Percentiles rank a stretch among this genome's conserved stretches.
Conservation (phyloP, 495 filamentous ascomycete genomes). For the Penicillium longicatenatum region DNA sequence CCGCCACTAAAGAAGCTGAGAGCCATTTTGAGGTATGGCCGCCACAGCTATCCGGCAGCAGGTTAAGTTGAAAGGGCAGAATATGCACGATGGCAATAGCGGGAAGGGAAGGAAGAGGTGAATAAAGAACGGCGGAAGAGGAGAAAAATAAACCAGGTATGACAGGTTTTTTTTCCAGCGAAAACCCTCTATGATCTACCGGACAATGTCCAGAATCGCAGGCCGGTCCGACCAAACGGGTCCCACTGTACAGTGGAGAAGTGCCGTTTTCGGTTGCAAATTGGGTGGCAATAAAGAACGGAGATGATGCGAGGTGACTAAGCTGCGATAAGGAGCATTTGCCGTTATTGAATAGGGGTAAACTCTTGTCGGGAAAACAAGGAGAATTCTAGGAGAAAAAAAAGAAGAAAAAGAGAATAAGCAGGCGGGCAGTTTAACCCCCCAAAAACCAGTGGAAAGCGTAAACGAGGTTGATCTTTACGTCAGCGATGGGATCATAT, state of each 20-base stretch:
- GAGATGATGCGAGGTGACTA: neutral
- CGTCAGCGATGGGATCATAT: constrained; percentile 23
- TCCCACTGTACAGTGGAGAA: constrained; percentile 28
- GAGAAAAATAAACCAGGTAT: constrained; percentile 20
- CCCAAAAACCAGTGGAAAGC: neutral
- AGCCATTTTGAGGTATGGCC: constrained; percentile 41
- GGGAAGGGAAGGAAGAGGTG: constrained; percentile 1
- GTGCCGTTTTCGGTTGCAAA: constrained; percentile 28
- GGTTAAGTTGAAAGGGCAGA: constrained; percentile 8
- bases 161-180: constrained; percentile 21
- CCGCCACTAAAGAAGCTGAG: constrained; percentile 53
- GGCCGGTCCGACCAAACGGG: constrained; percentile 33
- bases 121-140: constrained; percentile 3
- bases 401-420: neutral
- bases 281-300: constrained; percentile 4
- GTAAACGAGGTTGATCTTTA: constrained; percentile 8
- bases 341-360: neutral
- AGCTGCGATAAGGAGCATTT: neutral
- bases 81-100: constrained; percentile 1
- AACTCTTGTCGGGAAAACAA: neutral
- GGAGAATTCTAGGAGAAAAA: constrained; percentile 4
- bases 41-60: constrained; percentile 26
- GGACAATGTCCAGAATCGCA: constrained; percentile 29
- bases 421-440: neutral
- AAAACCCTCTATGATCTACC: constrained; percentile 26